Evolutionary conservation across 495 filamentous ascomycete genomes (phyloP).

Genomic region (Neurospora sp.): DNA sequence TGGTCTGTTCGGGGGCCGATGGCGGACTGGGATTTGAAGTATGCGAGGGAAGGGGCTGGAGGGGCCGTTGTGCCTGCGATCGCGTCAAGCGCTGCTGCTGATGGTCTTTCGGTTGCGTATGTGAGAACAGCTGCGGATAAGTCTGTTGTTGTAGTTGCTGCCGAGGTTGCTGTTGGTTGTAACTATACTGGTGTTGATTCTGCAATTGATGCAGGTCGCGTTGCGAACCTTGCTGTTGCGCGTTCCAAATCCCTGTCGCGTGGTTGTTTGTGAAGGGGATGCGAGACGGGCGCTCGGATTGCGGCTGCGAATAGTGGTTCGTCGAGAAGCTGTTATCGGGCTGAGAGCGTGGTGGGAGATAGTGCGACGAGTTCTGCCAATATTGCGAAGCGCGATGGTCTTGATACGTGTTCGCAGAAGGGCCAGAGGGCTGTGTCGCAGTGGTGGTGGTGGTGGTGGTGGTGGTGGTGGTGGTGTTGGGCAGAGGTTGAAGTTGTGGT

Average conservation of each 20-base stretch:
- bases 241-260: background rate
- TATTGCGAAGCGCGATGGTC: background rate
- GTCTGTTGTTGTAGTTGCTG: constrained; percentile 10
- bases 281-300: background rate
- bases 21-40: background rate
- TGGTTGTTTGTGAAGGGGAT: background rate
- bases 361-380: background rate
- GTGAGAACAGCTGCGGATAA: constrained; percentile 3
- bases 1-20: background rate
- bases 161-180: background rate
- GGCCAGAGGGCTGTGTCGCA: constrained; percentile 3
- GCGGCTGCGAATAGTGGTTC: background rate
- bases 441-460: constrained; percentile 10
- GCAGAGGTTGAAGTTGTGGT: constrained; percentile 8
- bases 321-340: background rate
- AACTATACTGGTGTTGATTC: background rate
- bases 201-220: background rate
- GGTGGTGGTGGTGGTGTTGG: constrained; percentile 7
- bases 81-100: constrained; percentile 2
- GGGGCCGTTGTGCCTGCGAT: background rate
- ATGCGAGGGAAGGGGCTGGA: background rate
- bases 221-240: background rate
- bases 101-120: constrained; percentile 1
- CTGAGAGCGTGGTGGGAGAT: background rate
- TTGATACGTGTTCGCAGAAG: constrained; percentile 2